Conservation (phyloP, 2,329 filamentous ascomycete species). For the Aspergillus calidoustus region DNA sequence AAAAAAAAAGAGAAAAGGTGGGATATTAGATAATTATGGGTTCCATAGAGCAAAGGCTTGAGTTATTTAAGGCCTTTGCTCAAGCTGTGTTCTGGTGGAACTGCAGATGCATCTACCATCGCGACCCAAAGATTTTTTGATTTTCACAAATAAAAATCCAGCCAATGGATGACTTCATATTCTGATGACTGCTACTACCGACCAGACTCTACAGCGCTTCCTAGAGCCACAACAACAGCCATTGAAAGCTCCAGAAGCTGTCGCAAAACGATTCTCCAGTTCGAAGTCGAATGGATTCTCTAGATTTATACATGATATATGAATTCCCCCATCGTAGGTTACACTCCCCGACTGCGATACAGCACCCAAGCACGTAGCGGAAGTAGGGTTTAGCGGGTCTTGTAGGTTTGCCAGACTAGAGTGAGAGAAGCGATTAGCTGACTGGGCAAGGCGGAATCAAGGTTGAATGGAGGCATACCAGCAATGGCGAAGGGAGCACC, state of each 20-base stretch:
- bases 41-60: constrained; percentile 6
- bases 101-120: constrained; percentile 14
- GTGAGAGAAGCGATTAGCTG: constrained; percentile 29
- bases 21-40: constrained; percentile 1
- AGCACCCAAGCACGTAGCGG: constrained; percentile 25
- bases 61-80: constrained; percentile 4
- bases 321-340: constrained; percentile 29
- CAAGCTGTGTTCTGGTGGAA: constrained; percentile 18
- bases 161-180: constrained; percentile 48
- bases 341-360: constrained; percentile 27
- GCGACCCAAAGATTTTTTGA: constrained; percentile 41
- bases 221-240: constrained; percentile 18
- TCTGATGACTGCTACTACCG: constrained; percentile 30
- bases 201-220: constrained; percentile 25
- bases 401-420: constrained; percentile 70
- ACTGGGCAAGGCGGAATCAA: background rate
- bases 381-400: constrained; percentile 54
- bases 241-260: background rate
- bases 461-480: constrained; percentile 53
- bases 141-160: constrained; percentile 42
- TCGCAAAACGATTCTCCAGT: constrained; percentile 13
- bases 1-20: constrained; percentile 3
- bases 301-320: constrained; percentile 48
- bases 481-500: constrained; percentile 65
- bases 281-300: constrained; percentile 37